These are phyloP conservation scores for Volutella citrinella DNA, from an alignment of 2,329 filamentous ascomycete genomes.

Conservation along the genomic window DNA sequence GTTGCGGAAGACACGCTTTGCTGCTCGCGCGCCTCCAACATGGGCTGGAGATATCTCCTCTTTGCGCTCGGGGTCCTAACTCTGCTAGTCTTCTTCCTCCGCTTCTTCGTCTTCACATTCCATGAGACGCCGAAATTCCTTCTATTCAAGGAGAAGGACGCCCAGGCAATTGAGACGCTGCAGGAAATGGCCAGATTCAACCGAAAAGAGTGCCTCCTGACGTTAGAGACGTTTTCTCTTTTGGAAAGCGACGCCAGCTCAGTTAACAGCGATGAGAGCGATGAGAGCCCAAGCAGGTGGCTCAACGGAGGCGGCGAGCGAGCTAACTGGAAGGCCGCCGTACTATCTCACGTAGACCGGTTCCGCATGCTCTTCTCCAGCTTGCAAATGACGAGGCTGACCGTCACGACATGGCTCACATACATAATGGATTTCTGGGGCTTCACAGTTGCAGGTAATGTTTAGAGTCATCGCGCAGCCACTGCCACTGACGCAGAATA, in stretches of 20 bases:
- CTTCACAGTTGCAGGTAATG: constrained; percentile 35
- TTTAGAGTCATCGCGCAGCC: rapidly evolving
- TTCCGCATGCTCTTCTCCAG: constrained; percentile 34
- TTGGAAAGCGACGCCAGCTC: constrained; percentile 22
- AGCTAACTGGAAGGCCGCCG: no score
- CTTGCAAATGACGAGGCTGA: constrained; percentile 32
- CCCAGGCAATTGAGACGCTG: constrained; percentile 45
- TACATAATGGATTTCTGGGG: constrained; percentile 39
- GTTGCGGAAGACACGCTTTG: constrained; percentile 24
- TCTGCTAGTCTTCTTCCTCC: constrained; percentile 40
- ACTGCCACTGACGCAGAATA: background rate
- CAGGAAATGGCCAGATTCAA: constrained; percentile 43
- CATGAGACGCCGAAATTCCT: constrained; percentile 46
- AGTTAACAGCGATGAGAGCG: constrained; percentile 13
- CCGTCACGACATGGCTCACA: constrained; percentile 34
- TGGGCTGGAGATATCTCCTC: constrained; percentile 50
- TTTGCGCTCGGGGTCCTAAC: constrained; percentile 43
- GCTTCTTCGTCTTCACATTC: constrained; percentile 46
- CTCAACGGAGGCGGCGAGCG: no score
- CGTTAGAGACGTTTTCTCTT: constrained; percentile 33
- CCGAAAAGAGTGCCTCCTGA: constrained; percentile 32
- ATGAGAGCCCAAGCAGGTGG: no score
- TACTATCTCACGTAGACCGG: no score
- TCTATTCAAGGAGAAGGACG: constrained; percentile 40
- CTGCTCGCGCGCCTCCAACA: constrained; percentile 41